phyloP scores from a whole-genome alignment of 441 rosid genomes.

The Jatropha podagrica region DNA sequence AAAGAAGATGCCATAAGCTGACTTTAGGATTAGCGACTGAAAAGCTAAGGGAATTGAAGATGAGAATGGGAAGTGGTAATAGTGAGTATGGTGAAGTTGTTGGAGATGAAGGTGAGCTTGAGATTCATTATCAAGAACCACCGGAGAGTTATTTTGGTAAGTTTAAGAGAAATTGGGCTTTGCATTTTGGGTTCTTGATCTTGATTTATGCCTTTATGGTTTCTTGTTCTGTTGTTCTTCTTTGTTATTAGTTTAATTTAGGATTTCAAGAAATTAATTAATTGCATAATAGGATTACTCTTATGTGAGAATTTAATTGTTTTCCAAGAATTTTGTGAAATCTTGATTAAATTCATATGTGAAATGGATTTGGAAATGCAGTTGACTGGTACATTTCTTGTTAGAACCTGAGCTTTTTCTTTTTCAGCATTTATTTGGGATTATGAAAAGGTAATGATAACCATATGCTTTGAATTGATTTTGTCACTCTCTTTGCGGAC shows the following conservation, averaged over 20 bases:
- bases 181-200: slow-evolving; percentile 86
- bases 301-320: no score
- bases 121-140: slow-evolving; percentile 95
- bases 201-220: slow-evolving; percentile 79
- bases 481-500: not conserved
- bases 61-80: slow-evolving; percentile 31
- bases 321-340: not conserved
- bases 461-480: not conserved
- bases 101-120: slow-evolving; percentile 67
- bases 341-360: not conserved
- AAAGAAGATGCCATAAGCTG: slow-evolving; percentile 92
- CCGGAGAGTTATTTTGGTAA: slow-evolving; percentile 87
- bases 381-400: no score
- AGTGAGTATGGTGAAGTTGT: slow-evolving; percentile 44
- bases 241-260: slow-evolving; percentile 52
- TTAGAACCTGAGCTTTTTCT: no score
- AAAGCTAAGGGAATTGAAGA: slow-evolving; percentile 72
- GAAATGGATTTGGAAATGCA: no score
- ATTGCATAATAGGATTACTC: no score
- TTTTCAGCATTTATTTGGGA: not conserved
- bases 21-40: slow-evolving; percentile 89
- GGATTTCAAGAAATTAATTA: not conserved
- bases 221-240: slow-evolving; percentile 75
- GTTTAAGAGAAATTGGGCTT: slow-evolving; percentile 96
- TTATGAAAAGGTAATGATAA: not conserved